Conservation (phyloP, 2,329 filamentous ascomycete species). For the Verruconis gallopava region DNA sequence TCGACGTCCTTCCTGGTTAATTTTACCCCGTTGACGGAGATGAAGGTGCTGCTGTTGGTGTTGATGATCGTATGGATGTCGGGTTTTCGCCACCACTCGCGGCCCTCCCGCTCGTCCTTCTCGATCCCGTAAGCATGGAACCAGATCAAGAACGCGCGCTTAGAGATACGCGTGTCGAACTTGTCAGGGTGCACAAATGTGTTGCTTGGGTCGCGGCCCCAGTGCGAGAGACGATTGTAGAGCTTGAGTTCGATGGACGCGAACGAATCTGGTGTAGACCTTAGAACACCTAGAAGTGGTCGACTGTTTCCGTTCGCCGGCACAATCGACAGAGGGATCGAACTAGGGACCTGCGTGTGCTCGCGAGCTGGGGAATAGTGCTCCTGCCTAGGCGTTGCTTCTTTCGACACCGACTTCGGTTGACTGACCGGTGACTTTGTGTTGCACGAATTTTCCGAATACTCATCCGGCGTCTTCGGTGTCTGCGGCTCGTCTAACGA, state of each 20-base stretch:
- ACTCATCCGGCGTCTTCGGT: conserved; percentile 18
- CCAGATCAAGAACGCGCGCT: conserved; percentile 66
- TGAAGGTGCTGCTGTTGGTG: conserved; percentile 64
- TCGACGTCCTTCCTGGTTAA: conserved; percentile 42
- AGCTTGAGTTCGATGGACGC: conserved; percentile 52
- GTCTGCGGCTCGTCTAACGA: conserved; percentile 23
- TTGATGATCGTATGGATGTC: conserved; percentile 59
- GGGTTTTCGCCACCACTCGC: conserved; percentile 39
- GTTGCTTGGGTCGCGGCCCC: conserved; percentile 60
- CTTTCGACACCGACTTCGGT: neutral
- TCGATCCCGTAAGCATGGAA: conserved; percentile 61
- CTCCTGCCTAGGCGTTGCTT: conserved; percentile 3
- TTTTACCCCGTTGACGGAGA: conserved; percentile 61
- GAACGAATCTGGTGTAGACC: conserved; percentile 52
- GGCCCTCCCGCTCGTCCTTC: conserved; percentile 34
- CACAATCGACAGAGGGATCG: neutral
- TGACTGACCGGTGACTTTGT: no score
- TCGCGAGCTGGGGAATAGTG: neutral
- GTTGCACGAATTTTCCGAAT: neutral
- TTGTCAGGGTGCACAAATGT: conserved; percentile 52
- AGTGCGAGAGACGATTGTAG: conserved; percentile 52
- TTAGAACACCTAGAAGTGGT: conserved; percentile 43
- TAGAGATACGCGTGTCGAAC: conserved; percentile 61
- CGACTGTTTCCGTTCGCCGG: neutral
- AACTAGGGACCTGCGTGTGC: neutral